These are phyloP conservation scores for Solanum microdontum DNA, from an alignment of 257 asterid genomes.

Conservation along the genomic window DNA sequence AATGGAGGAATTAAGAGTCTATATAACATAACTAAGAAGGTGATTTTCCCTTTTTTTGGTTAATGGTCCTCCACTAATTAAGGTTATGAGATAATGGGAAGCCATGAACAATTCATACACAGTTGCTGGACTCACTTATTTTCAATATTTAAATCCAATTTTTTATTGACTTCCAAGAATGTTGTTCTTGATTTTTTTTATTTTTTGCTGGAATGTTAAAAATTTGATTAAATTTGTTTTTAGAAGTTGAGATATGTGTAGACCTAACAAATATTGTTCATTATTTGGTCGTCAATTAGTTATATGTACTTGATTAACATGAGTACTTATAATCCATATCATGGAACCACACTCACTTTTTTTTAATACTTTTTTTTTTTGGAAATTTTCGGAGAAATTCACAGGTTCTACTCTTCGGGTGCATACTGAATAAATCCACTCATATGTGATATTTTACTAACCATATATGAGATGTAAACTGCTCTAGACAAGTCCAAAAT, in stretches of 20 bases:
- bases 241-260: not conserved
- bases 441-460: not conserved
- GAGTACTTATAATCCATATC: not conserved
- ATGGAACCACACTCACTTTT: not conserved
- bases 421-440: not conserved
- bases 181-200: not conserved
- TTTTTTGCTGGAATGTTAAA: not conserved
- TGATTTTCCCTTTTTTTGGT: not conserved
- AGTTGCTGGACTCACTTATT: not conserved
- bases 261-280: not conserved
- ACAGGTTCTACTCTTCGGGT: accelerated
- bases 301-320: not conserved
- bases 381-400: not conserved
- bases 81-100: not conserved
- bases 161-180: not conserved
- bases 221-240: not conserved
- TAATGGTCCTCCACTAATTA: not conserved
- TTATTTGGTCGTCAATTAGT: not conserved
- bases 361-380: too few relatives aligned
- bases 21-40: not conserved
- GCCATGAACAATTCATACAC: not conserved
- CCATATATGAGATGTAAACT: not conserved
- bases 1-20: not conserved
- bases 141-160: not conserved
- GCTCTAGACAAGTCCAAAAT: not conserved